Evolutionary conservation across 768 basidiomycete genomes (phyloP).

Genomic region (Terana coerulea): DNA sequence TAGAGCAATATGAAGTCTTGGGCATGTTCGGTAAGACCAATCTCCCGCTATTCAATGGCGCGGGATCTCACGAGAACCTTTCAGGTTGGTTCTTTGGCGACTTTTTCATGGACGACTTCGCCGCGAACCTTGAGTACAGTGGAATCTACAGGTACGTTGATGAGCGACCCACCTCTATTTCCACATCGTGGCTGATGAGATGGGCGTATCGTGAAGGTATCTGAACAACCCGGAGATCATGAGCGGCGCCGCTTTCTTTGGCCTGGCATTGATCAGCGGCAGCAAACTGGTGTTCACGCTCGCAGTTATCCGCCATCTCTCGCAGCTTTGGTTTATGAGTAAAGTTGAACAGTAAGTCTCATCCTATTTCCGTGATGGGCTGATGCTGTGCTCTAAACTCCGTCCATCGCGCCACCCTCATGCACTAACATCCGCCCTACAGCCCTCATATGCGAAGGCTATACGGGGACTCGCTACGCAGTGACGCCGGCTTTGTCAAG

Average conservation of each 20-base stretch:
- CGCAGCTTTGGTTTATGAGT: slow-evolving; percentile 95
- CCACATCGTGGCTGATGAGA: neutral
- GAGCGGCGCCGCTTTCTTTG: slow-evolving; percentile 95
- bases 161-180: neutral
- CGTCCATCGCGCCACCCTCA: neutral
- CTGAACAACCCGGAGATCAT: slow-evolving; percentile 95
- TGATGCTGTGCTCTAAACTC: neutral
- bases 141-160: slow-evolving; percentile 84
- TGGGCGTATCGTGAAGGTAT: slow-evolving; percentile 52
- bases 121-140: slow-evolving; percentile 86
- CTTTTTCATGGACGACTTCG: slow-evolving; percentile 94
- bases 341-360: slow-evolving; percentile 80
- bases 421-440: neutral
- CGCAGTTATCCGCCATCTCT: slow-evolving; percentile 80
- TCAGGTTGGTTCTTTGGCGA: slow-evolving; percentile 98
- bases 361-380: neutral
- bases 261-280: slow-evolving; percentile 85
- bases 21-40: slow-evolving; percentile 76
- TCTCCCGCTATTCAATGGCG: neutral
- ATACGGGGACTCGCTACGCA: slow-evolving; percentile 89
- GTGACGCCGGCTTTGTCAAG: slow-evolving; percentile 96
- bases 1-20: slow-evolving; percentile 88
- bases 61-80: neutral
- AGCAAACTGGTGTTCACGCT: slow-evolving; percentile 87
- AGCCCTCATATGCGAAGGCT: slow-evolving; percentile 99